phyloP scores from a whole-genome alignment of 2,329 filamentous ascomycete species.

The Ascocoryne sarcoides region DNA sequence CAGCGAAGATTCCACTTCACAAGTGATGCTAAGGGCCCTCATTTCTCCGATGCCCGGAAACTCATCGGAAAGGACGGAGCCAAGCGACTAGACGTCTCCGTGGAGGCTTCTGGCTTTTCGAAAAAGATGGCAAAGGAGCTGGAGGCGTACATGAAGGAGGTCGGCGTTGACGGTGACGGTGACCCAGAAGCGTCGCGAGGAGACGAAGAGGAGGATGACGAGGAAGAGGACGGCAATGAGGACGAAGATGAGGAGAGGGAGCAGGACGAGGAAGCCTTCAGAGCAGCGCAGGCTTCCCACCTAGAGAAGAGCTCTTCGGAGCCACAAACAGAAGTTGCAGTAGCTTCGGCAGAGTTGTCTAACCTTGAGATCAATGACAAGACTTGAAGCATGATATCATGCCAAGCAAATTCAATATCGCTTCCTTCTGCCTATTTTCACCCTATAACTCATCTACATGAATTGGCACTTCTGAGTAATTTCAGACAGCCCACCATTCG shows the following conservation, averaged over 20 bases:
- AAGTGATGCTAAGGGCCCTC: constrained; percentile 72
- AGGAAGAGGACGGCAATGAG: constrained; percentile 27
- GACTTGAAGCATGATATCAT: constrained; percentile 26
- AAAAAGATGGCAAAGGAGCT: constrained; percentile 95
- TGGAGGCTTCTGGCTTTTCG: constrained; percentile 89
- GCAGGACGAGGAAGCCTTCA: constrained; percentile 27
- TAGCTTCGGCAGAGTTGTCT: too few relatives aligned
- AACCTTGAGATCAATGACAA: constrained; percentile 22
- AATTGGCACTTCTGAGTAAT: too few relatives aligned
- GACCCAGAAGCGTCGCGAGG: constrained; percentile 24
- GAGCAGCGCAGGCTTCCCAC: constrained; percentile 6
- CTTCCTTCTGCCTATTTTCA: too few relatives aligned
- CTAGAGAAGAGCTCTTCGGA: too few relatives aligned
- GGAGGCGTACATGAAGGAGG: constrained; percentile 77
- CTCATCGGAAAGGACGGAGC: constrained; percentile 54
- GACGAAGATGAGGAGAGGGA: constrained; percentile 24
- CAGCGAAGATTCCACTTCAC: constrained; percentile 80
- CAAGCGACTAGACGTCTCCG: constrained; percentile 72
- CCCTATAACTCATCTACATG: too few relatives aligned
- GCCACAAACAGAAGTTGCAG: too few relatives aligned
- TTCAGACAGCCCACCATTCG: too few relatives aligned
- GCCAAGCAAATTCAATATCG: too few relatives aligned
- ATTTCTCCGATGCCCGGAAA: constrained; percentile 77
- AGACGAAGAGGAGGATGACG: constrained; percentile 33
- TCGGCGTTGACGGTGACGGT: constrained; percentile 43